phyloP scores from a whole-genome alignment of 2,329 filamentous ascomycete species.

The Aspergillus fumigatiaffinis region DNA sequence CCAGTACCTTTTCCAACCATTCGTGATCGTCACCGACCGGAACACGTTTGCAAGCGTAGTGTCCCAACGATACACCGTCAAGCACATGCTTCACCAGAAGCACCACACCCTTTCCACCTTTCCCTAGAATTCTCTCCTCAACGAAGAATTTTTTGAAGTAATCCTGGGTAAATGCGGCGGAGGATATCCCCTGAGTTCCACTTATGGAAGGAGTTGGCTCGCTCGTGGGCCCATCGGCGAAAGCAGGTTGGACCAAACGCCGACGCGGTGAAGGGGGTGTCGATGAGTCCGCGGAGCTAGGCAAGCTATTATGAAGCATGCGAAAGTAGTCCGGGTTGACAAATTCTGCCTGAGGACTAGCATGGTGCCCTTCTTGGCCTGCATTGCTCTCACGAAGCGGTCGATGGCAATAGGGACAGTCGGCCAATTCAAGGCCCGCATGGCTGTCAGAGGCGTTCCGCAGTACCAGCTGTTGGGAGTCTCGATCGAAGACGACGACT shows the following conservation, averaged over 20 bases:
- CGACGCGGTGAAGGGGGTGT: conserved; percentile 49
- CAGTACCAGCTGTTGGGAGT: conserved; percentile 80
- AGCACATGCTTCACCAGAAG: conserved; percentile 89
- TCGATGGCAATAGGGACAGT: conserved; percentile 90
- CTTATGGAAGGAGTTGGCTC: conserved; percentile 48
- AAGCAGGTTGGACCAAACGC: conserved; percentile 46
- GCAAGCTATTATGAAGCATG: conserved; percentile 68
- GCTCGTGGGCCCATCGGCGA: conserved; percentile 43
- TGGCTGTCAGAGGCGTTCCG: conserved; percentile 53
- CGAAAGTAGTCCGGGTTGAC: conserved; percentile 93
- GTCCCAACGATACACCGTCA: conserved; percentile 79
- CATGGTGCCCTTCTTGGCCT: conserved; percentile 29
- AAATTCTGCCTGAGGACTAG: conserved; percentile 56
- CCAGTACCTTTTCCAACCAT: conserved; percentile 90
- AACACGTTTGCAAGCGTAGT: conserved; percentile 95
- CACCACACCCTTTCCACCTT: conserved; percentile 92
- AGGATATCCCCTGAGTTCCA: conserved; percentile 68
- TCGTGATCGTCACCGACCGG: conserved; percentile 91
- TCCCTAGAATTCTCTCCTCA: conserved; percentile 78
- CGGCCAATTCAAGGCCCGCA: conserved; percentile 54
- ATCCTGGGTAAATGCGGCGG: conserved; percentile 81
- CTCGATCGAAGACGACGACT: conserved; percentile 84
- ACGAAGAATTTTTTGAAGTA: conserved; percentile 94
- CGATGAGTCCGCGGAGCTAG: conserved; percentile 44
- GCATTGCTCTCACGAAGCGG: conserved; percentile 55